Evolutionary conservation across 495 filamentous ascomycete genomes (phyloP).

Genomic region (Neurospora sp.): DNA sequence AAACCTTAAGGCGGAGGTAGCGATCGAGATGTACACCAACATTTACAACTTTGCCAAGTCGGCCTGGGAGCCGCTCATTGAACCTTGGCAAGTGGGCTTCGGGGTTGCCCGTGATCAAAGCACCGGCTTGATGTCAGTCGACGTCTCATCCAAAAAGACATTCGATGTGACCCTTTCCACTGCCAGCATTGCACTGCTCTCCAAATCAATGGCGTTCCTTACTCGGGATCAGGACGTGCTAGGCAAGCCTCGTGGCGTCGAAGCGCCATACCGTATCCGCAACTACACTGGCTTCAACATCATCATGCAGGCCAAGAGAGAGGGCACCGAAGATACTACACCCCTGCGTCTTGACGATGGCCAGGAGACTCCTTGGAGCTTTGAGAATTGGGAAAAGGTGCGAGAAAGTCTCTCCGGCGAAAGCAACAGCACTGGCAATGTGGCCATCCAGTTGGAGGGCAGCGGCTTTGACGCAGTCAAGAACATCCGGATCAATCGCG

Average conservation of each 20-base stretch:
- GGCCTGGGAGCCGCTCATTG: conserved; percentile 91
- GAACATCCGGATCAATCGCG: conserved; percentile 81
- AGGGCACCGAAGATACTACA: conserved; percentile 43
- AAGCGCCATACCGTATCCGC: conserved; percentile 85
- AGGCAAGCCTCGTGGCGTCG: conserved; percentile 82
- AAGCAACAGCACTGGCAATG: conserved; percentile 55
- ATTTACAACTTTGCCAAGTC: conserved; percentile 99
- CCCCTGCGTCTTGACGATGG: conserved; percentile 81
- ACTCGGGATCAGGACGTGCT: conserved; percentile 84
- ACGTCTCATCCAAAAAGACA: conserved; percentile 76
- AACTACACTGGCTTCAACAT: conserved; percentile 94
- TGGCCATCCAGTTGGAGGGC: conserved; percentile 77
- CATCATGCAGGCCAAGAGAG: conserved; percentile 66
- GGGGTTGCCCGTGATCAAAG: conserved; percentile 72
- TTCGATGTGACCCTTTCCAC: conserved; percentile 90
- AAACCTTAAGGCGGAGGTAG: conserved; percentile 76
- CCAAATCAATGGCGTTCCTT: conserved; percentile 87
- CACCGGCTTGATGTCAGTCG: conserved; percentile 68
- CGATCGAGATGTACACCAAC: conserved; percentile 86
- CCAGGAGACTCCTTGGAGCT: conserved; percentile 88
- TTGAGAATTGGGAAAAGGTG: conserved; percentile 90
- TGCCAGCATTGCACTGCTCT: conserved; percentile 84
- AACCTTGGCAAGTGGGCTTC: conserved; percentile 91
- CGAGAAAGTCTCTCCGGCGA: conserved; percentile 85
- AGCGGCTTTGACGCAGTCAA: conserved; percentile 87